Conservation (phyloP, 768 basidiomycete species). For the Tulasnella sp. region DNA sequence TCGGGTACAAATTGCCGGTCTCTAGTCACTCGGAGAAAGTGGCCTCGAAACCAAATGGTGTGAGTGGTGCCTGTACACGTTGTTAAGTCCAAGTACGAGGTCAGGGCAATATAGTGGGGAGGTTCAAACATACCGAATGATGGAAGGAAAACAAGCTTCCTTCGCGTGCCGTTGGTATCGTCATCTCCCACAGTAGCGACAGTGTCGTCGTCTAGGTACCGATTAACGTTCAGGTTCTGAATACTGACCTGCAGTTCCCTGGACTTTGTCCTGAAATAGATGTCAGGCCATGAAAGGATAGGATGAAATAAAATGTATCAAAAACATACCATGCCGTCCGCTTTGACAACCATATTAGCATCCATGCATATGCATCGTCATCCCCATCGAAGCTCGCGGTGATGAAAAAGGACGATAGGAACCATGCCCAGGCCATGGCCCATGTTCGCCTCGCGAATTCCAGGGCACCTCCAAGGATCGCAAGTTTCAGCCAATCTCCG, state of each 20-base stretch:
- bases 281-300: slow-evolving; percentile 18
- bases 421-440: slow-evolving; percentile 33
- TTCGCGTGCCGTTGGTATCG: background rate
- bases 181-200: slow-evolving; percentile 1
- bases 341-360: slow-evolving; percentile 57
- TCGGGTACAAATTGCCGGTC: slow-evolving; percentile 13
- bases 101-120: background rate
- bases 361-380: slow-evolving; percentile 56
- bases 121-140: slow-evolving; percentile 13
- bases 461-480: slow-evolving; percentile 50
- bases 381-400: slow-evolving; percentile 51
- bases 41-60: slow-evolving; percentile 15
- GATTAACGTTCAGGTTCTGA: slow-evolving; percentile 3
- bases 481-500: slow-evolving; percentile 50
- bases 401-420: slow-evolving; percentile 47
- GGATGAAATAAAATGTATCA: background rate
- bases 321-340: slow-evolving; percentile 47
- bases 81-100: background rate
- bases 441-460: slow-evolving; percentile 46
- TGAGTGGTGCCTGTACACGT: slow-evolving; percentile 15
- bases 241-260: slow-evolving; percentile 47
- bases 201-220: slow-evolving; percentile 2
- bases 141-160: slow-evolving; percentile 17
- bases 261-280: slow-evolving; percentile 24
- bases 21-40: slow-evolving; percentile 25